Evolutionary conservation across 2,329 filamentous ascomycete species (phyloP).

Genomic region (Ceratocystis alfenasii): DNA sequence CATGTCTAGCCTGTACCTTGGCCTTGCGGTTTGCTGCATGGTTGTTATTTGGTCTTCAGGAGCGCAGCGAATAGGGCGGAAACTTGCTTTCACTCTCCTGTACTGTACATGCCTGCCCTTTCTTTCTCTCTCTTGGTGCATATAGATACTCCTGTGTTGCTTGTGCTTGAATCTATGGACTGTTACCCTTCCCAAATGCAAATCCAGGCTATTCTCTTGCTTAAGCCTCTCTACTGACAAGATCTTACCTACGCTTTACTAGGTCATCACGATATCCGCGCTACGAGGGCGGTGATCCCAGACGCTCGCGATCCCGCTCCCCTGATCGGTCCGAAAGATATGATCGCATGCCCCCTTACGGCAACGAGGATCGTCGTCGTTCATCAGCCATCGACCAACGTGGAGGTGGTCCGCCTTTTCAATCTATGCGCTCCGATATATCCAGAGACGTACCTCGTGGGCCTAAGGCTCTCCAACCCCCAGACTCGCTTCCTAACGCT

Average conservation of each 20-base stretch:
- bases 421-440: constrained; percentile 44
- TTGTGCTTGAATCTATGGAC: background rate
- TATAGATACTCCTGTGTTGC: background rate
- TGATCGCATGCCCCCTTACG: constrained; percentile 42
- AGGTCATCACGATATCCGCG: constrained; percentile 47
- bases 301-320: constrained; percentile 55
- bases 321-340: constrained; percentile 57
- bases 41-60: background rate
- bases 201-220: background rate
- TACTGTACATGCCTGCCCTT: background rate
- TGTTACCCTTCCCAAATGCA: background rate
- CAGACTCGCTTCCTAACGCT: constrained; percentile 57
- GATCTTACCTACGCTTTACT: background rate
- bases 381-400: constrained; percentile 39
- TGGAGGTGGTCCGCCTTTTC: constrained; percentile 47
- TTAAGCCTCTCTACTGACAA: constrained; percentile 7
- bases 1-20: background rate
- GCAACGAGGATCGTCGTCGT: constrained; percentile 56
- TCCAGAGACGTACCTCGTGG: constrained; percentile 60
- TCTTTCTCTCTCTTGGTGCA: background rate
- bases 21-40: constrained; percentile 16
- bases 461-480: constrained; percentile 51
- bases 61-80: background rate
- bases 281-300: constrained; percentile 45
- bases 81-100: background rate